Base-by-base conservation (phyloP, 2,329 filamentous ascomycete genomes). In the Penicillium sp. region DNA sequence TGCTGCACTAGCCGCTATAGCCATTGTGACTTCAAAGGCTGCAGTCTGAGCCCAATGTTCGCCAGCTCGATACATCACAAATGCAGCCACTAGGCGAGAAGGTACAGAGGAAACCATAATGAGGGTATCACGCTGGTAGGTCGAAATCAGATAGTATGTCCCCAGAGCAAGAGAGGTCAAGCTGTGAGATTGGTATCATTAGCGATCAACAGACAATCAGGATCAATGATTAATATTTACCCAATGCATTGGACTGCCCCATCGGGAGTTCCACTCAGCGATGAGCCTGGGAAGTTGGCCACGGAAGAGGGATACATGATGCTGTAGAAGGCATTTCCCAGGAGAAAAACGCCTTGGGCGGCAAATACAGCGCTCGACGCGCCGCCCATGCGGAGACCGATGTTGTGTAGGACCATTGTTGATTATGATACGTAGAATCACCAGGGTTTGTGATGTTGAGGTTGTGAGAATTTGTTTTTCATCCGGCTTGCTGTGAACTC, bases 101-200 rank as follows among this genome's bases (percentile, higher is more conserved):
- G 57, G 54, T 2, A 51, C 19, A 1, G 59, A 59, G 33, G 56
- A 53, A 31, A 31, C 44, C 54, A 55, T 57, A 8, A 61, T 59
- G 9, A 48, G 43, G 4, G 49, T 43, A 39, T 59, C 52, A 16
- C 47, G 46, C 47, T 59, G 56, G 22, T 59, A 61, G 11, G 22
- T 52, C 24, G 56, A 58, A 27, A 61, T 56, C 5, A 58, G 50
- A 26, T 52, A 57, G 24, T 56, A 54, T 21, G 47, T 56, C 11
- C 56, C 59, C 37, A 54, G 50, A 29, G 53, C 54, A 51, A 55
- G 37, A 39, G 50, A 57, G 7, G 49, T 60, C 24, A 55, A 24
- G 14, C 48, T 58, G 21, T 24, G 10, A 19, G 6, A 35, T 42
- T 24, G 19, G 24, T 27, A 19, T 27, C n/a, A 16, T 43, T 44